These are phyloP conservation scores for Eutypa lata DNA, from an alignment of 2,329 filamentous ascomycete species.

Conservation along the genomic window DNA sequence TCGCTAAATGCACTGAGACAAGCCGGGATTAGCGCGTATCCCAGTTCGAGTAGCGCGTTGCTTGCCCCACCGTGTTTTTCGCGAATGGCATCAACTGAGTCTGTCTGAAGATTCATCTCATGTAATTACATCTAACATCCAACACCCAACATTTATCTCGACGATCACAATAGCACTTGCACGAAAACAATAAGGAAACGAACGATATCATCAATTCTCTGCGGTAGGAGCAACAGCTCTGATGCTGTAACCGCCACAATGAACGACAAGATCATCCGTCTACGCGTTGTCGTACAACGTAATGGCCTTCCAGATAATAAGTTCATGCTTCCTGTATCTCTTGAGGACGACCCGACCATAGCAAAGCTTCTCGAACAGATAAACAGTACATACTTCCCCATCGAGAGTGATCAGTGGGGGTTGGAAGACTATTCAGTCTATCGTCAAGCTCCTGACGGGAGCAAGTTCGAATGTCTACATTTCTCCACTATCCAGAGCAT, in stretches of 20 bases:
- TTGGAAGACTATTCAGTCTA: conserved; percentile 88
- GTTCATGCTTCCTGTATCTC: conserved; percentile 66
- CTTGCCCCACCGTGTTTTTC: too few species aligned
- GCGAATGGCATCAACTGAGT: too few species aligned
- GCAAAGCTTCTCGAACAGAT: conserved; percentile 74
- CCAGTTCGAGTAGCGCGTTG: too few species aligned
- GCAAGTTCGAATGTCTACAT: conserved; percentile 81
- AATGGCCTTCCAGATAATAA: conserved; percentile 70
- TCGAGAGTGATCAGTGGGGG: conserved; percentile 80
- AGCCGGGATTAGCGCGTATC: too few species aligned
- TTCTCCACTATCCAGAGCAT: conserved; percentile 70
- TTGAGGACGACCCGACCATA: conserved; percentile 62
- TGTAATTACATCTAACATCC: too few species aligned
- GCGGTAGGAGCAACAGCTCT: too few species aligned
- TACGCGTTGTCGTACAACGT: conserved; percentile 70
- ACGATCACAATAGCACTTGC: too few species aligned
- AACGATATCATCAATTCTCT: too few species aligned
- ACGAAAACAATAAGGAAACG: too few species aligned
- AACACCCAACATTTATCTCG: too few species aligned
- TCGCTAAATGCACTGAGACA: too few species aligned
- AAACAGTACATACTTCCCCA: conserved; percentile 69
- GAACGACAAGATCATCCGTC: conserved; percentile 54
- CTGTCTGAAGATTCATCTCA: too few species aligned
- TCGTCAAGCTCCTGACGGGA: conserved; percentile 52
- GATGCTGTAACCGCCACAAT: conserved; percentile 15